phyloP scores from a whole-genome alignment of 1,284 basidiomycete genomes.

The Heterobasidion parviporum region DNA sequence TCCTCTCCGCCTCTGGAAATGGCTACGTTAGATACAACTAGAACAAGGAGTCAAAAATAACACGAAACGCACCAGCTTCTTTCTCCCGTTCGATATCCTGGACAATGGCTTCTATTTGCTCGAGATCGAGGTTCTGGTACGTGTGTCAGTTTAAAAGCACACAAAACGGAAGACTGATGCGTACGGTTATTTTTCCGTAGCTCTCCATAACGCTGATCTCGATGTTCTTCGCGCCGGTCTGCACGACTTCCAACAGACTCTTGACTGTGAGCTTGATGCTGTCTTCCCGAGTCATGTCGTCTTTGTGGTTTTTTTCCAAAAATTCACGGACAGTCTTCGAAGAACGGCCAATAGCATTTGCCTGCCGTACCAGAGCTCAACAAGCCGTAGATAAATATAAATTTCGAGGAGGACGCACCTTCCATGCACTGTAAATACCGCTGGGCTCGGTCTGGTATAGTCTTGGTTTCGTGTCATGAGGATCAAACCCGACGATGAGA shows the following conservation, averaged over 20 bases:
- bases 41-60: neutral
- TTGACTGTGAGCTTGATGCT: conserved; percentile 95
- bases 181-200: conserved; percentile 83
- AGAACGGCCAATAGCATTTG: conserved; percentile 95
- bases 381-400: neutral
- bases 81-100: conserved; percentile 91
- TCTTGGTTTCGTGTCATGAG: conserved; percentile 80
- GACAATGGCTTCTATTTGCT: conserved; percentile 88
- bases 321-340: conserved; percentile 99
- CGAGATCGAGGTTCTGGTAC: conserved; percentile 69
- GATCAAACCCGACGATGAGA: conserved; percentile 95
- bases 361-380: conserved; percentile 38
- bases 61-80: conserved; percentile 66
- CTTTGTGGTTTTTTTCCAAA: conserved; percentile 96
- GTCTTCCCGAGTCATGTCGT: conserved; percentile 82
- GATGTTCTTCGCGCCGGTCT: conserved; percentile 99
- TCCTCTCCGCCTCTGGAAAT: conserved; percentile 75
- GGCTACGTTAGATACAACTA: no score
- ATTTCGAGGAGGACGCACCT: conserved; percentile 44
- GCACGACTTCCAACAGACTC: conserved; percentile 94
- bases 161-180: conserved; percentile 18
- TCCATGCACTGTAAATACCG: conserved; percentile 98
- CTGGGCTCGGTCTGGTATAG: conserved; percentile 97
- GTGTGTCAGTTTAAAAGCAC: no score
- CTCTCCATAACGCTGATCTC: conserved; percentile 96